Base-by-base conservation (phyloP, 306 rosid genomes). In the Glycine soja region DNA sequence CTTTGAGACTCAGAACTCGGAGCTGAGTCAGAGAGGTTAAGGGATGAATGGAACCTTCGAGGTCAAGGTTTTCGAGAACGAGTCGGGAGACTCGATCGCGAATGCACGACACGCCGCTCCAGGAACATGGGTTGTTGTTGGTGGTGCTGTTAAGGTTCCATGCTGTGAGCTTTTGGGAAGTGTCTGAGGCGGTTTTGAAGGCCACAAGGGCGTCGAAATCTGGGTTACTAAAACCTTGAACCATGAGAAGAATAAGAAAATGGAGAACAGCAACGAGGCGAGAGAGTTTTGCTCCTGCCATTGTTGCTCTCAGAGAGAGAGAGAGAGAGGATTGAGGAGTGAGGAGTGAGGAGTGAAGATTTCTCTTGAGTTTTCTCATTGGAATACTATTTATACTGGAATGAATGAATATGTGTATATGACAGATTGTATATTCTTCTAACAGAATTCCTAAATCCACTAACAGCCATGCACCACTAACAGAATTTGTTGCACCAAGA, bases 1-100 rank as follows among this genome's bases (percentile, higher is more conserved):
- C 74, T 61, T 95, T 95, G 53, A 95, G 96, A 85, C 99, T 95
- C 11, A 95, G 87, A 47, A 93, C 97, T 72, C 98, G 94, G 51
- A 95, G 94, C 82, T 88, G 88, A 82, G 94, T 88, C 2, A 93
- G 58, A 13, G 85, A 66, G 0, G 93, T 77, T 53, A 95, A 84
- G 0, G 91, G 76, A 0, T 80, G 57, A 19, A 95, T 78, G 8
- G 98, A 87, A 71, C 97, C 97, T 7, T 50, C 86, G 7, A 95
- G 95, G 67, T 84, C 79, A n/a, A 93, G 92, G 68, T 85, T 85
- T 30, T 95, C 99, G 4, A 95, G 97, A 56, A 93, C 89, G 75
- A 95, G 94, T 24, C 96, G 87, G 3, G 97, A 70, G 38, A 95
- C 97, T 18, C 97, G 84, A 83, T 86, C 47, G 30, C 75, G 74